phyloP scores from a whole-genome alignment of 2,329 filamentous ascomycete genomes.

The Diplodia corticola region DNA sequence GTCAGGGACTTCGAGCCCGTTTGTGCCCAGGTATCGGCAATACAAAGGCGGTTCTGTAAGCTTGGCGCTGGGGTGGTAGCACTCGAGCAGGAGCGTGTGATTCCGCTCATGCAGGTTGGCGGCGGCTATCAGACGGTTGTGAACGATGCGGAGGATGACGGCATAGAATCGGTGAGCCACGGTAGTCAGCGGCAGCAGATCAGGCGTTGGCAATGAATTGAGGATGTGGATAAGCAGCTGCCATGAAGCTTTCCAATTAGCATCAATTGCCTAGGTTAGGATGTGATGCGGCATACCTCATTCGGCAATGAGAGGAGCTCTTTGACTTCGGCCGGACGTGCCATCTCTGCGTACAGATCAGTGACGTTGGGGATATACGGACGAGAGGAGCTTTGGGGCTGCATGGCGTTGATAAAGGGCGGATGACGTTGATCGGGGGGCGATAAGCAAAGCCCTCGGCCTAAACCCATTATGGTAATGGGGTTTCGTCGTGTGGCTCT shows the following conservation, averaged over 20 bases:
- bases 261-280: neutral
- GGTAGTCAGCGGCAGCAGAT: slow-evolving; percentile 55
- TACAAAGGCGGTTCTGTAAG: slow-evolving; percentile 67
- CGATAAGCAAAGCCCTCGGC: neutral
- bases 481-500: neutral
- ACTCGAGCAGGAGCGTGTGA: slow-evolving; percentile 73
- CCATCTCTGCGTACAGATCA: slow-evolving; percentile 14
- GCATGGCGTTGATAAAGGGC: neutral
- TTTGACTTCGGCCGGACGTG: slow-evolving; percentile 6
- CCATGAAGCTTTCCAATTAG: neutral
- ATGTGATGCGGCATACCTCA: slow-evolving; percentile 30
- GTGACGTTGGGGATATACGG: neutral
- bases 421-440: neutral
- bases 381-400: slow-evolving; percentile 20
- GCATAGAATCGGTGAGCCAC: slow-evolving; percentile 65
- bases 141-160: slow-evolving; percentile 63
- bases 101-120: slow-evolving; percentile 53
- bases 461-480: neutral
- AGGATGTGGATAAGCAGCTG: slow-evolving; percentile 49
- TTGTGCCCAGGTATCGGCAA: slow-evolving; percentile 67
- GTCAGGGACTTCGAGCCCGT: slow-evolving; percentile 53
- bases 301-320: slow-evolving; percentile 35
- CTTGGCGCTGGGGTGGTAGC: slow-evolving; percentile 71
- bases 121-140: slow-evolving; percentile 62
- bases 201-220: slow-evolving; percentile 41